phyloP scores from a whole-genome alignment of 2,329 filamentous ascomycete genomes.

The Didymella arachidicola region DNA sequence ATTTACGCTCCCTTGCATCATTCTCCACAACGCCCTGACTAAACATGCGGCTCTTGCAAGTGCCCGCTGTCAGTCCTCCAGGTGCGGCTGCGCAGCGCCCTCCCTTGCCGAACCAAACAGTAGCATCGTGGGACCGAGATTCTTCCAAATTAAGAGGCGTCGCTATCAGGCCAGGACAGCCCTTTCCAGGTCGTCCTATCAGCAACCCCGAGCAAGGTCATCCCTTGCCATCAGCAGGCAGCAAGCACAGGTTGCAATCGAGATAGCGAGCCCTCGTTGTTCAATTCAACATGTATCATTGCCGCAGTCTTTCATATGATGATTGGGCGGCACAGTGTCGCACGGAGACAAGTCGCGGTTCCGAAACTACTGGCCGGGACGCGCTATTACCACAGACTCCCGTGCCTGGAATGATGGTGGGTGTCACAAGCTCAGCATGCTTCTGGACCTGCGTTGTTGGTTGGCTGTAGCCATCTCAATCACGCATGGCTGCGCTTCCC shows the following conservation, averaged over 20 bases:
- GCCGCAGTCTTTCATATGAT: conserved; percentile 2
- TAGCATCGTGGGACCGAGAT: conserved; percentile 8
- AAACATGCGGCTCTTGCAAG: conserved; percentile 32
- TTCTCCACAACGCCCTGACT: conserved; percentile 19
- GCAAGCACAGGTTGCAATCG: conserved; percentile 2
- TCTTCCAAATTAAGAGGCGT: conserved; percentile 32
- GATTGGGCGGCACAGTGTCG: conserved; percentile 4
- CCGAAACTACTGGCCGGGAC: conserved; percentile 14
- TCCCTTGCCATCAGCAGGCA: conserved; percentile 6
- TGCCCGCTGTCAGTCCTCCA: conserved; percentile 28
- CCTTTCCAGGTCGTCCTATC: conserved; percentile 20
- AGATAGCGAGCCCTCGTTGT: conserved; percentile 1
- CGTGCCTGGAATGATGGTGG: conserved; percentile 22
- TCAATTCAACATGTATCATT: conserved; percentile 7
- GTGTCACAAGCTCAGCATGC: conserved; percentile 23
- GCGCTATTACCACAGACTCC: conserved; percentile 17
- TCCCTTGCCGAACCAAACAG: conserved; percentile 19
- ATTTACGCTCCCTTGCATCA: conserved; percentile 11
- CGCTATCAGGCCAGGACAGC: conserved; percentile 19
- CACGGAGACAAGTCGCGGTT: conserved; percentile 10
- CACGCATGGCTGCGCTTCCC: conserved; percentile 5
- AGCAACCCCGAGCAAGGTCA: conserved; percentile 3
- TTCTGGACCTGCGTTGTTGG: conserved; percentile 1
- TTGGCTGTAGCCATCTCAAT: conserved; percentile 6
- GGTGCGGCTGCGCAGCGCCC: conserved; percentile 20